Evolutionary conservation across 2,329 filamentous ascomycete species (phyloP).

Genomic region (Pseudocercospora cruenta): DNA sequence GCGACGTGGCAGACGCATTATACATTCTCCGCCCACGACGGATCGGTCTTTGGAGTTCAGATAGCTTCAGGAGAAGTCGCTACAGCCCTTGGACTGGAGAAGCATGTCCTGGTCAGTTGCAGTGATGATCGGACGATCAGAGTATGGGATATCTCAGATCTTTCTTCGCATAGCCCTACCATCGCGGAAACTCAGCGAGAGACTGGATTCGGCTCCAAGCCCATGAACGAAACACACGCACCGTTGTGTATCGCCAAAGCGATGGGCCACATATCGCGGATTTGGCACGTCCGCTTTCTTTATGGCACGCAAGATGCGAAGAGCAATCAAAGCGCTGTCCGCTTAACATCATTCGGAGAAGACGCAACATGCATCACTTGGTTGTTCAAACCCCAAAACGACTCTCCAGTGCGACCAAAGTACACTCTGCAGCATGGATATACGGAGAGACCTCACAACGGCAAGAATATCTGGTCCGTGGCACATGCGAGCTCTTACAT

Average conservation of each 20-base stretch:
- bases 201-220: constrained; percentile 48
- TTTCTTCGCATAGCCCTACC: constrained; percentile 31
- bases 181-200: constrained; percentile 40
- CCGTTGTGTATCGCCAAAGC: constrained; percentile 62
- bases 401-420: not conserved
- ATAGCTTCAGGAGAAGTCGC: constrained; percentile 61
- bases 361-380: constrained; percentile 78
- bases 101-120: constrained; percentile 80
- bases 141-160: constrained; percentile 79
- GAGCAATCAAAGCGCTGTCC: constrained; percentile 38
- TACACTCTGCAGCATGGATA: constrained; percentile 56
- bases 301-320: not conserved
- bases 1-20: constrained; percentile 53
- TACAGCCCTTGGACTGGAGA: constrained; percentile 45
- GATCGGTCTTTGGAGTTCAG: constrained; percentile 87
- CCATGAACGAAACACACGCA: constrained; percentile 46
- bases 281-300: constrained; percentile 79
- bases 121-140: constrained; percentile 92
- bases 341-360: constrained; percentile 79
- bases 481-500: constrained; percentile 40
- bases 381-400: constrained; percentile 31
- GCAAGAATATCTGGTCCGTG: constrained; percentile 90
- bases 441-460: constrained; percentile 69
- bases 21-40: constrained; percentile 74
- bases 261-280: constrained; percentile 86